Evolutionary conservation across 352 stramenopile species (phyloP), one percentile per base, ranked within the genome.

Genomic region (Globisporangium splendens): DNA sequence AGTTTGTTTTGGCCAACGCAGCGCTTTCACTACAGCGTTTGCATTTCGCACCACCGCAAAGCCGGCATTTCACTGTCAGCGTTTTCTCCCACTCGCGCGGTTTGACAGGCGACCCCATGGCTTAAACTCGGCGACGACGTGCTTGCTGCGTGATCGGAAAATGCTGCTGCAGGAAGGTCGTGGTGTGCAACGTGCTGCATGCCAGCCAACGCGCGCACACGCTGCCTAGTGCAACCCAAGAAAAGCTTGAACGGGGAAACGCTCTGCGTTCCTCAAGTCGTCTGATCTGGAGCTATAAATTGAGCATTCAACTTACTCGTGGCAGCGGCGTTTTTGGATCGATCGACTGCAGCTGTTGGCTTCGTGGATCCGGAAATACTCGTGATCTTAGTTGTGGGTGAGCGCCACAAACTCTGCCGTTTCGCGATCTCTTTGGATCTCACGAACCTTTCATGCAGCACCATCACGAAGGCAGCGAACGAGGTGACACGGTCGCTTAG

Each of bases 31-130:
- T 93, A 65, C 89, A 97, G 7, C 86, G 74, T 54, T 93, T 94
- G 67, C 89, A 96, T 28, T 89, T 83, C 18, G 79, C 68, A n/a
- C 89, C 89, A 10, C 89, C 88, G 48, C 88, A 97, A 20, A 97
- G 64, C 8, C 84, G 82, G 55, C 82, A 94, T 47, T 94, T 94
- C 41, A 94, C 77, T 41, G 82, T 94, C 20, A 92, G 63, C 0
- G 72, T 78, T 49, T 92, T 90, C 55, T 94, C 85, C 85, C 85
- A 94, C 56, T 94, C 80, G 6, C 85, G 79, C 28, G 80, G 62
- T 59, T 88, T 89, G 28, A 94, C 80, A 2, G 83, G 83, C 2
- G 78, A 92, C 28, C 72, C 70, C 79, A 92, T 90, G 18, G 7
- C 21, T 43, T 20, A 20, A 39, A 46, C 18, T 33, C 8, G n/a